Percentiles rank a stretch among this genome's conserved stretches.
Conservation (phyloP, 176 grass and related monocot species). For the Tillandsia fasciculata region DNA sequence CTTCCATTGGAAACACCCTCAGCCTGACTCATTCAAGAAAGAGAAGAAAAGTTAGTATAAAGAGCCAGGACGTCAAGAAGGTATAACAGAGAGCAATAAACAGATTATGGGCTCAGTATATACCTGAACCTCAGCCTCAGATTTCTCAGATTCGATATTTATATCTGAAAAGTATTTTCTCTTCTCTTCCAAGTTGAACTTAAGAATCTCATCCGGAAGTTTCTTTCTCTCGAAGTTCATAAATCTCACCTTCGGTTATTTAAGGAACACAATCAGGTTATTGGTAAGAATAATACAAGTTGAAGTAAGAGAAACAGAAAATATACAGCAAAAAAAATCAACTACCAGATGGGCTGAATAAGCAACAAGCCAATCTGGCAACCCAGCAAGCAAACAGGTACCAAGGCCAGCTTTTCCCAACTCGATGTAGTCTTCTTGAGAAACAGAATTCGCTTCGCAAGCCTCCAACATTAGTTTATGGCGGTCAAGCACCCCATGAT, state of each 20-base stretch:
- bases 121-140: conserved; percentile 91
- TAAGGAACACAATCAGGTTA: conserved; percentile 12
- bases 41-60: background rate
- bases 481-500: conserved; percentile 76
- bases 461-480: conserved; percentile 84
- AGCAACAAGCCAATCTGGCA: conserved; percentile 92
- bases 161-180: conserved; percentile 84
- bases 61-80: background rate
- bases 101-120: conserved; percentile 11
- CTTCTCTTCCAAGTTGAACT: conserved; percentile 82
- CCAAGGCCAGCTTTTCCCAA: conserved; percentile 94
- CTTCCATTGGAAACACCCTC: conserved; percentile 92
- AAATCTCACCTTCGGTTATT: conserved; percentile 78
- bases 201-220: conserved; percentile 81
- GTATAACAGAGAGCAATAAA: conserved; percentile 7
- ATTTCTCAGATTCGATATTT: conserved; percentile 72
- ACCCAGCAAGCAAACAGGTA: conserved; percentile 87
- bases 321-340: conserved; percentile 21
- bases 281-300: background rate
- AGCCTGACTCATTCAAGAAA: conserved; percentile 39
- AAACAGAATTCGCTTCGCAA: conserved; percentile 80
- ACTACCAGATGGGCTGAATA: conserved; percentile 86
- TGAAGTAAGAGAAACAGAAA: conserved; percentile 24
- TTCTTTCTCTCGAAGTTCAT: conserved; percentile 90
- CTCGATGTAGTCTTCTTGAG: conserved; percentile 88